Evolutionary conservation across 768 basidiomycete species (phyloP), one percentile per base, ranked within the genome.

Genomic region (Multifurca ochricompacta): DNA sequence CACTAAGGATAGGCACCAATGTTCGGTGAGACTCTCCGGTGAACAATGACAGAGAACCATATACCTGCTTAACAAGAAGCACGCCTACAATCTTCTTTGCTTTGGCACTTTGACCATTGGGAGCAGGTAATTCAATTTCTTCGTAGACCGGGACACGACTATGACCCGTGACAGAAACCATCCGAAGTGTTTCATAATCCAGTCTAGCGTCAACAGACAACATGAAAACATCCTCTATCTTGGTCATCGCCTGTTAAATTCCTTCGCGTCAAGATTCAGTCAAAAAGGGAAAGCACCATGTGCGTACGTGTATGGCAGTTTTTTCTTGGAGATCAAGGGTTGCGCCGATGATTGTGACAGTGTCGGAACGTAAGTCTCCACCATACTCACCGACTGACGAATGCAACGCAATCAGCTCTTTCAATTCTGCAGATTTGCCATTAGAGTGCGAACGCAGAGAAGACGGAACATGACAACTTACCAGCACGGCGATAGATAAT

Each of bases 381-480:
- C 90, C 91, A 54, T 83, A 84, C 0, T 83, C 74, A 5, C 79
- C 83, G 30, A 76, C 76, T 0, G 78, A 80, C 2, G 82, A 83
- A 59, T 95, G 92, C 80, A 94, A 81, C 1, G 90, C 89, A 54
- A 95, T 92, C 25, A 95, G 72, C 65, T 94, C 91, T 63, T 93
- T 91, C 27, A 95, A 75, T 65, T 95, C 69, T 55, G 49, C 28
- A 28, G 7, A 18, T 7, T 13, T 3, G 14, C 3, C 10, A 13
- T 31, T 25, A 19, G 10, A 23, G 23, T 6, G 42, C 6, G 31
- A 36, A 27, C 10, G 9, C 25, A 21, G 16, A 23, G 9, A 37
- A 18, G 30, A 23, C 1, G 6, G 13, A 35, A 27, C 1, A 27
- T 13, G 27, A 50, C 1, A 42, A 32, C 48, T 5, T 31, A 63